Percentiles rank a stretch among this genome's conserved stretches.
phyloP scores from a whole-genome alignment of 2,329 filamentous ascomycete genomes.

The Alternaria postmessia region DNA sequence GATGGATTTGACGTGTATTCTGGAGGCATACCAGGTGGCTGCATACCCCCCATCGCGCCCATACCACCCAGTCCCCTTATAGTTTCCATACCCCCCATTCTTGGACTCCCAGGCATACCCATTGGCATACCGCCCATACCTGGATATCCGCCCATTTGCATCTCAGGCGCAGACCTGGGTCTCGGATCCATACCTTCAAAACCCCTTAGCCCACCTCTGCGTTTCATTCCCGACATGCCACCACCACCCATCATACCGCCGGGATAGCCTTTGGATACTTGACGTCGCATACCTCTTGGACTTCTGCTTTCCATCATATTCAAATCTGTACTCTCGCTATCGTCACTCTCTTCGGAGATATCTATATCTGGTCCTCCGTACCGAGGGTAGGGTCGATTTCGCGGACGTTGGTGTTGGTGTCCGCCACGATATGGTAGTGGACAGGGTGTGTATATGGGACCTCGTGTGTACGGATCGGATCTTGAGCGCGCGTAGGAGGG shows the following conservation, averaged over 20 bases:
- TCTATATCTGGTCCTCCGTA: constrained; percentile 4
- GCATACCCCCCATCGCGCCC: constrained; percentile 9
- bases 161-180: constrained; percentile 15
- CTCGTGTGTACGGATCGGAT: neutral
- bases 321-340: constrained; percentile 7
- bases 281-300: constrained; percentile 1
- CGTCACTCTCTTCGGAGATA: constrained; percentile 9
- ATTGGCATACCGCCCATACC: neutral
- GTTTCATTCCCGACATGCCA: constrained; percentile 2
- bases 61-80: constrained; percentile 1
- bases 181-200: neutral
- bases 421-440: neutral
- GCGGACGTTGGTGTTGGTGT: neutral
- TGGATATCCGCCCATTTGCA: neutral
- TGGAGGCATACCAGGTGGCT: constrained; percentile 12
- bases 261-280: neutral
- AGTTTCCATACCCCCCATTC: neutral
- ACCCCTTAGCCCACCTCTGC: neutral
- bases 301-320: neutral
- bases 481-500: neutral
- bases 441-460: constrained; percentile 9
- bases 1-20: constrained; percentile 18
- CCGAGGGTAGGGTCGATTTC: neutral
- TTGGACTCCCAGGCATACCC: neutral
- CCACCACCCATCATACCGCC: constrained; percentile 5